phyloP scores from a whole-genome alignment of 768 basidiomycete species.

The Coprinopsis sp. region DNA sequence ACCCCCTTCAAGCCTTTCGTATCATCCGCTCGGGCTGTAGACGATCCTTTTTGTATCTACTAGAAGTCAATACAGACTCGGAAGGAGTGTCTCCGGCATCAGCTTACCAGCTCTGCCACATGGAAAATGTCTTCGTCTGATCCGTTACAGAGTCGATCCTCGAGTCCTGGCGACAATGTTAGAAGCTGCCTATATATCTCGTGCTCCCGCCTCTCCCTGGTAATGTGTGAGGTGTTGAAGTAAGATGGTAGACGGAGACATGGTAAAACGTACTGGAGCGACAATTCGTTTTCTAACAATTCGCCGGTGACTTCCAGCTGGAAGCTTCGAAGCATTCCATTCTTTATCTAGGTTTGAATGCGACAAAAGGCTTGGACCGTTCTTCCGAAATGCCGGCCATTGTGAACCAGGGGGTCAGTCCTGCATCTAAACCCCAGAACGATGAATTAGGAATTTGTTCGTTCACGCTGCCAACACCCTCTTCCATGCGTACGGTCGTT shows the following conservation, averaged over 20 bases:
- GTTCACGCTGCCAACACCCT: not conserved
- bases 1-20: constrained; percentile 3
- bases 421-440: not conserved
- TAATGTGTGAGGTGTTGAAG: not conserved
- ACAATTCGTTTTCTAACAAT: constrained; percentile 1
- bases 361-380: constrained; percentile 18
- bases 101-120: constrained; percentile 15
- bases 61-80: too few relatives aligned
- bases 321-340: constrained; percentile 10
- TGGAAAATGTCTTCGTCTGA: constrained; percentile 12
- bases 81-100: too few relatives aligned
- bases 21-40: constrained; percentile 9
- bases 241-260: not conserved
- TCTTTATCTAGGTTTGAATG: constrained; percentile 15
- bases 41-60: constrained; percentile 16
- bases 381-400: constrained; percentile 19
- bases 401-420: constrained; percentile 17
- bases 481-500: too few relatives aligned
- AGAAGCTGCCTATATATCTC: constrained; percentile 13
- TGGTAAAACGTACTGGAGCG: constrained; percentile 3
- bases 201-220: constrained; percentile 12
- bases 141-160: constrained; percentile 11
- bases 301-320: constrained; percentile 8
- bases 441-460: too few relatives aligned
- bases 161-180: constrained; percentile 13